Evolutionary conservation across 2,329 filamentous ascomycete species (phyloP).

Genomic region (Huntiella abstrusa): DNA sequence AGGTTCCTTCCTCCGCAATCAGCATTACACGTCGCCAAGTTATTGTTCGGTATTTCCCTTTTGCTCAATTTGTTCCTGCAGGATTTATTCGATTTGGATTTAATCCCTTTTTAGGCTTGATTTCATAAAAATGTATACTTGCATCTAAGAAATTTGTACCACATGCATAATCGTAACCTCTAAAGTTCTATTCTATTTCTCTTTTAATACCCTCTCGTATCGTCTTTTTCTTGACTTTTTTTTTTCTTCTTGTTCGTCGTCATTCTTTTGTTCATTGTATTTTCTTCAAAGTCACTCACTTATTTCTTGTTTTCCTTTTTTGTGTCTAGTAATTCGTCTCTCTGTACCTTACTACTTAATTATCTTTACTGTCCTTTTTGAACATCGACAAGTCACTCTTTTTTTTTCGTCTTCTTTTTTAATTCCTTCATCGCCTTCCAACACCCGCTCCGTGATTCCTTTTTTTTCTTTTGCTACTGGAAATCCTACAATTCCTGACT

Average conservation of each 20-base stretch:
- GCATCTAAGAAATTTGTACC: too few relatives aligned
- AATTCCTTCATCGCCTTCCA: background rate
- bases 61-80: too few relatives aligned
- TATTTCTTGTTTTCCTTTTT: background rate
- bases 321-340: background rate
- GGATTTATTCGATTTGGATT: too few relatives aligned
- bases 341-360: background rate
- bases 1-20: too few relatives aligned
- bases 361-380: background rate
- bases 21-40: too few relatives aligned
- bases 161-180: too few relatives aligned
- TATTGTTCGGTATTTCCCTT: too few relatives aligned
- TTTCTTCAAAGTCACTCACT: background rate
- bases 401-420: conserved; percentile 1
- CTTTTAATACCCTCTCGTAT: background rate
- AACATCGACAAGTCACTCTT: background rate
- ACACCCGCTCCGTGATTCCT: background rate
- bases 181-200: conserved; percentile 1
- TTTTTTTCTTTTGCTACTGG: background rate
- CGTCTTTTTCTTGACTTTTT: conserved; percentile 1
- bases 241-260: background rate
- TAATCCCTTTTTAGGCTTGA: too few relatives aligned
- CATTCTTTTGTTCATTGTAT: background rate
- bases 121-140: too few relatives aligned
- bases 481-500: background rate